Conservation (phyloP, 2,329 filamentous ascomycete species). For the Septoria linicola region DNA sequence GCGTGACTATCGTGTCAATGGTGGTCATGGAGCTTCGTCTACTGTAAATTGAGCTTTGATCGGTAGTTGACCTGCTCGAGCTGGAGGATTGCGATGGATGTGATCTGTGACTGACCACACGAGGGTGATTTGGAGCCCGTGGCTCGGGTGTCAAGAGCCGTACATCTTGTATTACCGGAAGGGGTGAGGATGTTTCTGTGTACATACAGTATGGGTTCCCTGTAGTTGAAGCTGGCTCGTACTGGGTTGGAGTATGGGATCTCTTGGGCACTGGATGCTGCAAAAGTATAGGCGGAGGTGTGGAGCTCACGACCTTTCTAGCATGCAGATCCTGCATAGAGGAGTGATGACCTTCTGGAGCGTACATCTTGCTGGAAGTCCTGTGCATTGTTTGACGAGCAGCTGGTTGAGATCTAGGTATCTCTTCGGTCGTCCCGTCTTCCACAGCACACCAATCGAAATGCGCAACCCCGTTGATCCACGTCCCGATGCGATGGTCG, state of each 20-base stretch:
- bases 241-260: too few relatives aligned
- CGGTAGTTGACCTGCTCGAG: conserved; percentile 39
- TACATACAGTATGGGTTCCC: not conserved
- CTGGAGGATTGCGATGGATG: conserved; percentile 31
- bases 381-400: too few relatives aligned
- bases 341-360: too few relatives aligned
- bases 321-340: too few relatives aligned
- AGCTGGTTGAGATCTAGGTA: not conserved
- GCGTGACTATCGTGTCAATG: conserved; percentile 19
- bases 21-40: conserved; percentile 36
- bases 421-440: not conserved
- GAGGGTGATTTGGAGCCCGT: not conserved
- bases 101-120: conserved; percentile 10
- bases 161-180: not conserved
- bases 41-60: conserved; percentile 43
- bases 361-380: too few relatives aligned
- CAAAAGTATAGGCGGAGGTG: too few relatives aligned
- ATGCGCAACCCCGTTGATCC: conserved; percentile 46
- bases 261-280: too few relatives aligned
- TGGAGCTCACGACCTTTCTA: too few relatives aligned
- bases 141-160: not conserved
- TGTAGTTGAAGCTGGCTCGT: not conserved
- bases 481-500: conserved; percentile 43
- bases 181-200: too few relatives aligned
- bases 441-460: conserved; percentile 37